Conservation (phyloP, 331 rosid species). For the Malus hybrid region DNA sequence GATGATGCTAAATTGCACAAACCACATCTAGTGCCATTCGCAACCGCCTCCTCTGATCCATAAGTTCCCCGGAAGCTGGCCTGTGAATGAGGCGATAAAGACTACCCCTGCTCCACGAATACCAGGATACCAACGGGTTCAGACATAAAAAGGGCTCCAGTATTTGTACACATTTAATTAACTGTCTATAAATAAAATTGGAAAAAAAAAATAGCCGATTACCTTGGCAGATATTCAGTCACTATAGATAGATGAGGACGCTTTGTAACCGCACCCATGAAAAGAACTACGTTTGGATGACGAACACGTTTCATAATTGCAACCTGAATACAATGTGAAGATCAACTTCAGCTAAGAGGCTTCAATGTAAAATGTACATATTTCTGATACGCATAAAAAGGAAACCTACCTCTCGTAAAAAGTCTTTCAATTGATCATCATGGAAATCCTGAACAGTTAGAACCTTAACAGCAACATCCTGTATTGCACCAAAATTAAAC, state of each 20-base stretch:
- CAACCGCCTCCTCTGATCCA: slow-evolving; percentile 73
- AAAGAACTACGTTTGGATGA: slow-evolving; percentile 93
- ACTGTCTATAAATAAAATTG: too few species aligned
- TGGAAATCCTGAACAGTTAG: slow-evolving; percentile 72
- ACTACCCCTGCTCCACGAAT: slow-evolving; percentile 63
- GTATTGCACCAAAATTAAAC: slow-evolving; percentile 10
- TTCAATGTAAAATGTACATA: background rate
- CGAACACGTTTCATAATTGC: slow-evolving; percentile 97
- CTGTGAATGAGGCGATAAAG: slow-evolving; percentile 77
- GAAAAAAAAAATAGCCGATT: background rate
- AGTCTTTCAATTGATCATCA: slow-evolving; percentile 84
- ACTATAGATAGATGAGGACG: slow-evolving; percentile 85
- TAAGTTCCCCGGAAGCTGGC: slow-evolving; percentile 76
- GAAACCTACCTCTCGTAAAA: slow-evolving; percentile 69
- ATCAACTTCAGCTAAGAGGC: slow-evolving; percentile 8
- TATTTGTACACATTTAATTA: background rate
- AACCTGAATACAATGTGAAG: slow-evolving; percentile 46
- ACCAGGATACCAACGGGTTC: background rate
- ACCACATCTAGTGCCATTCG: slow-evolving; percentile 98
- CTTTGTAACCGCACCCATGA: slow-evolving; percentile 97
- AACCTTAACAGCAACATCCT: slow-evolving; percentile 98
- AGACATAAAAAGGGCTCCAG: background rate
- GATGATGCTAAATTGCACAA: slow-evolving; percentile 12
- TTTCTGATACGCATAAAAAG: background rate
- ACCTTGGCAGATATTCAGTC: slow-evolving; percentile 91